Evolutionary conservation across 2,329 filamentous ascomycete genomes (phyloP).

Genomic region (Remersonia thermophila): DNA sequence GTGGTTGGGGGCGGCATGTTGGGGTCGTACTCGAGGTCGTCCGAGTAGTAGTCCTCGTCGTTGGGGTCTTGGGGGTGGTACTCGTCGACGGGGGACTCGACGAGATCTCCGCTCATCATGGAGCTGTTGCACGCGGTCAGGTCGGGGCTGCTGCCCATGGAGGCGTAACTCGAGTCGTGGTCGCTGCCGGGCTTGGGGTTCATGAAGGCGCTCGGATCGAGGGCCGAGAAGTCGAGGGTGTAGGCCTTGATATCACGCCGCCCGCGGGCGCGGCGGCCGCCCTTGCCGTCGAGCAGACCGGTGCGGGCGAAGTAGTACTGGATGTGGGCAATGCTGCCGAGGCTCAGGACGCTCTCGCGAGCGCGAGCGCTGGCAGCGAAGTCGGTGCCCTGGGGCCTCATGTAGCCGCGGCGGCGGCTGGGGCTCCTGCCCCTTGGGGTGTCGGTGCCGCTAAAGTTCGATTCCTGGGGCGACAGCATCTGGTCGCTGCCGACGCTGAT

Average conservation of each 20-base stretch:
- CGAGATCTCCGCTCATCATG: slow-evolving; percentile 22
- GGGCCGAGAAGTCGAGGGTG: slow-evolving; percentile 44
- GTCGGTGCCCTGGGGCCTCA: slow-evolving; percentile 73
- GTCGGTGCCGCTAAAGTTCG: slow-evolving; percentile 30
- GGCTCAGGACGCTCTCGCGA: slow-evolving; percentile 86
- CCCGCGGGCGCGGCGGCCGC: slow-evolving; percentile 68
- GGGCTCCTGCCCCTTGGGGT: slow-evolving; percentile 13
- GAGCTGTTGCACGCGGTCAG: slow-evolving; percentile 25
- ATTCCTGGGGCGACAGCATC: slow-evolving; percentile 29
- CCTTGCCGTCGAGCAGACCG: slow-evolving; percentile 84
- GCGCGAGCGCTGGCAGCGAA: slow-evolving; percentile 85
- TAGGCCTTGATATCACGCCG: slow-evolving; percentile 37
- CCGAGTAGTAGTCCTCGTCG: slow-evolving; percentile 33
- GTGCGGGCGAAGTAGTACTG: slow-evolving; percentile 98
- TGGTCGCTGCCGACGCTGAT: slow-evolving; percentile 21
- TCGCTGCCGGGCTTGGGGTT: slow-evolving; percentile 29
- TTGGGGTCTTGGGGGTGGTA: slow-evolving; percentile 23
- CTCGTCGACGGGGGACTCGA: slow-evolving; percentile 36
- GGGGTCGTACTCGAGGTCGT: slow-evolving; percentile 49
- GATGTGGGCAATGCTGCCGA: slow-evolving; percentile 92
- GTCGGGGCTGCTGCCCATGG: slow-evolving; percentile 48
- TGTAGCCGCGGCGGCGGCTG: slow-evolving; percentile 62
- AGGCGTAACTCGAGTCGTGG: slow-evolving; percentile 47
- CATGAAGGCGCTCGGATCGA: slow-evolving; percentile 33
- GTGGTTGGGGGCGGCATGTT: slow-evolving; percentile 92